phyloP scores from a whole-genome alignment of 768 basidiomycete species.

The Lyophyllum atratum region DNA sequence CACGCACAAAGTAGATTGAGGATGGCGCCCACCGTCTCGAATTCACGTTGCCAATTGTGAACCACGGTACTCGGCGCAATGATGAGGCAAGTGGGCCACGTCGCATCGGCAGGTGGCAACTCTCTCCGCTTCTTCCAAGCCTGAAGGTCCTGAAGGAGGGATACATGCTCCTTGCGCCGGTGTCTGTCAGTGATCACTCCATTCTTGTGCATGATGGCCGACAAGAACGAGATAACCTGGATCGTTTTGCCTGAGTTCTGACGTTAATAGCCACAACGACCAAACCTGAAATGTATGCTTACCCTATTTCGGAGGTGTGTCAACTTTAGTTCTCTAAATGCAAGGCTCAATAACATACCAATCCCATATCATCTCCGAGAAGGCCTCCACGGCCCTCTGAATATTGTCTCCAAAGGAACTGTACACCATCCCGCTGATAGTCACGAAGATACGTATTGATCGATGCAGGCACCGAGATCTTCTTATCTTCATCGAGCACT shows the following conservation, averaged over 20 bases:
- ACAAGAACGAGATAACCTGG: constrained; percentile 86
- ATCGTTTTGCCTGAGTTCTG: constrained; percentile 82
- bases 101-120: constrained; percentile 65
- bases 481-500: constrained; percentile 47
- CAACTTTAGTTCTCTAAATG: background rate
- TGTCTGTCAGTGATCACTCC: constrained; percentile 65
- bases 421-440: constrained; percentile 87
- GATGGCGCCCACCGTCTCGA: constrained; percentile 61
- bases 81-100: constrained; percentile 88
- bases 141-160: constrained; percentile 57
- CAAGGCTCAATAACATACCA: constrained; percentile 38
- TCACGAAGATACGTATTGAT: constrained; percentile 88
- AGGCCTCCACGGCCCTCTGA: constrained; percentile 70
- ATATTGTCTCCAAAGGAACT: constrained; percentile 80
- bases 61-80: constrained; percentile 86
- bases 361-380: constrained; percentile 96
- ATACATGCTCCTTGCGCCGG: constrained; percentile 69
- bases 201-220: constrained; percentile 87
- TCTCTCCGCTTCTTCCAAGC: constrained; percentile 53
- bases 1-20: background rate
- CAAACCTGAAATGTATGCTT: background rate
- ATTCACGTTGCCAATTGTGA: constrained; percentile 88
- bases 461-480: constrained; percentile 58
- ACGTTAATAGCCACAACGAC: background rate
- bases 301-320: background rate